phyloP scores from a whole-genome alignment of 139 green algal genomes.

The Chlorella sp. region DNA sequence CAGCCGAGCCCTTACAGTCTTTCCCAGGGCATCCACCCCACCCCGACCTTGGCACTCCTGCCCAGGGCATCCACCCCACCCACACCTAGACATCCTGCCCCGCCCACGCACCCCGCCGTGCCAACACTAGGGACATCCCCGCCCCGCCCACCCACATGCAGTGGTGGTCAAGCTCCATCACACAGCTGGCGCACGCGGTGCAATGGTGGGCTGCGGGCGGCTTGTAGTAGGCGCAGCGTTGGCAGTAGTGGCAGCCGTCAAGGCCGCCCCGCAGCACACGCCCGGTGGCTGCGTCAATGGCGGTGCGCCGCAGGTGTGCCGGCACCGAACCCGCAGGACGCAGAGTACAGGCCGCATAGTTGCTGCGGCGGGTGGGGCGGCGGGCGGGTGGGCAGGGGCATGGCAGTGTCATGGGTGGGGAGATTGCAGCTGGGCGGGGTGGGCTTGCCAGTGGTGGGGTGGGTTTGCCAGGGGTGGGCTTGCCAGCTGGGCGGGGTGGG shows the following conservation, averaged over 20 bases:
- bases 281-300: background rate
- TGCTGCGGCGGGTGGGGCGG: background rate
- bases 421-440: background rate
- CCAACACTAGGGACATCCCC: no score
- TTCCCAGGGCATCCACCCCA: no score
- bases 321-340: slow-evolving; percentile 19
- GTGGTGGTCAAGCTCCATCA: slow-evolving; percentile 53
- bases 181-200: slow-evolving; percentile 46
- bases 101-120: no score
- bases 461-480: no score
- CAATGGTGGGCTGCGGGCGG: slow-evolving; percentile 52
- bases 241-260: slow-evolving; percentile 33
- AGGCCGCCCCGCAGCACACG: background rate
- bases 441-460: no score
- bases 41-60: no score
- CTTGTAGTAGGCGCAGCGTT: slow-evolving; percentile 39
- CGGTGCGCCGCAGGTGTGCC: background rate
- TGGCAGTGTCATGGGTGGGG: background rate
- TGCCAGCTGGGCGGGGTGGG: no score
- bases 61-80: no score
- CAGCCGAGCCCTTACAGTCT: no score
- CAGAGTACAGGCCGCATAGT: slow-evolving; percentile 19
- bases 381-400: background rate
- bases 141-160: slow-evolving; percentile 44
- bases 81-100: no score